Evolutionary conservation across 1,284 basidiomycete genomes (phyloP).

Genomic region (Waitea zeae): DNA sequence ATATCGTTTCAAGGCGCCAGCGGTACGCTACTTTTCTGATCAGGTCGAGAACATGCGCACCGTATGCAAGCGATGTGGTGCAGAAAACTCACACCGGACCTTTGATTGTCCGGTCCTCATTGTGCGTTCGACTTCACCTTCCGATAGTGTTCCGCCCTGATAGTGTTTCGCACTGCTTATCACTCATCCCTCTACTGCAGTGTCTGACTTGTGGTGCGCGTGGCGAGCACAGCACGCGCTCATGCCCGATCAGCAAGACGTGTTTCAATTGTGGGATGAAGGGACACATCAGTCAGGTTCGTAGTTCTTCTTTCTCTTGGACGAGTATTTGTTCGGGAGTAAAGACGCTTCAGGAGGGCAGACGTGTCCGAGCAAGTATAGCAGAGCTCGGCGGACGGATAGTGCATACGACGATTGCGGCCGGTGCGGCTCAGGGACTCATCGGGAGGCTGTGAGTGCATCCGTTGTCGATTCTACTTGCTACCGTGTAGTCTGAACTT

Average conservation of each 20-base stretch:
- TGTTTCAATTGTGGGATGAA: conserved; percentile 80
- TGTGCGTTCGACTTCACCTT: conserved; percentile 23
- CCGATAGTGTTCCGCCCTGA: no score
- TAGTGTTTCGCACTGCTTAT: no score
- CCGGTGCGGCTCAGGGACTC: conserved; percentile 54
- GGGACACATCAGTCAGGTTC: conserved; percentile 64
- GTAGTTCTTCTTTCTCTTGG: conserved; percentile 9
- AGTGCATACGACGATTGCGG: conserved; percentile 39
- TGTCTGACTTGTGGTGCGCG: conserved; percentile 79
- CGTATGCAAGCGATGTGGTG: conserved; percentile 59
- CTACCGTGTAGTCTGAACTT: no score
- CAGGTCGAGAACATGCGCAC: conserved; percentile 21
- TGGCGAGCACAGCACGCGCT: conserved; percentile 69
- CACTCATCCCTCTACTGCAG: conserved; percentile 18
- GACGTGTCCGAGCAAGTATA: neutral
- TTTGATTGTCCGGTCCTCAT: conserved; percentile 47
- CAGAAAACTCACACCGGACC: conserved; percentile 47
- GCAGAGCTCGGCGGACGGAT: conserved; percentile 9
- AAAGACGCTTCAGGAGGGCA: neutral
- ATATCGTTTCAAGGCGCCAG: conserved; percentile 19
- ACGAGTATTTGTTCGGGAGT: no score
- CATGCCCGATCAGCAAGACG: conserved; percentile 72
- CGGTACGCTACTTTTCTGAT: conserved; percentile 42
- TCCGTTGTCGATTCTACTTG: no score
- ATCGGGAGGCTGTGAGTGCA: no score